A percentile compares a stretch with the other conserved stretches of the same genome.
These are phyloP conservation scores for Coniferiporia weirii DNA, from an alignment of 1,284 basidiomycete species.

Conservation along the genomic window DNA sequence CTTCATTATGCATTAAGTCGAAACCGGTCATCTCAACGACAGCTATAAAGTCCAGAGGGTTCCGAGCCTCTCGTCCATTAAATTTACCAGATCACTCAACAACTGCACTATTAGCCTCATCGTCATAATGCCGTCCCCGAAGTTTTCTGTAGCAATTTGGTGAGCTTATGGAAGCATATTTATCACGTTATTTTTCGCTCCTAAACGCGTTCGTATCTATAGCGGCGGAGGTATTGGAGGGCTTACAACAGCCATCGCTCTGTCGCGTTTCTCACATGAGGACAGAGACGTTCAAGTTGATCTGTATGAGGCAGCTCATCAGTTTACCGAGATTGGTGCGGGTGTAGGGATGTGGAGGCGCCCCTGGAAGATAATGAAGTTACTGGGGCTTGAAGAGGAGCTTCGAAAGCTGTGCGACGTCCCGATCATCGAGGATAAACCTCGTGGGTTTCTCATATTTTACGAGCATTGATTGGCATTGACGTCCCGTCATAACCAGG, in stretches of 20 bases:
- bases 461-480: background rate
- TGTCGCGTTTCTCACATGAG: slow-evolving; percentile 28
- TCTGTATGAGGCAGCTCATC: slow-evolving; percentile 36
- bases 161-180: background rate
- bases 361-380: slow-evolving; percentile 22
- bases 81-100: too few species aligned
- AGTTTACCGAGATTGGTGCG: slow-evolving; percentile 38
- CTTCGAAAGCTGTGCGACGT: slow-evolving; percentile 16
- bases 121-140: background rate
- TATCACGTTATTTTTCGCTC: background rate
- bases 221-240: slow-evolving; percentile 39
- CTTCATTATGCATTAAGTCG: too few species aligned
- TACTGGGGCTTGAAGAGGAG: slow-evolving; percentile 23
- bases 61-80: too few species aligned
- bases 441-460: background rate
- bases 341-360: slow-evolving; percentile 31
- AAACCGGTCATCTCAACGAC: too few species aligned
- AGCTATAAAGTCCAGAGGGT: too few species aligned
- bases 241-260: slow-evolving; percentile 31
- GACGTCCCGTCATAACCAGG: slow-evolving; percentile 17
- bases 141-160: slow-evolving; percentile 14
- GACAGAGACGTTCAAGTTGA: slow-evolving; percentile 33
- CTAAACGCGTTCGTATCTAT: background rate
- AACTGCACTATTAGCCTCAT: too few species aligned
- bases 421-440: slow-evolving; percentile 3